phyloP scores from a whole-genome alignment of 345 rosid genomes.

The Viola odorata region DNA sequence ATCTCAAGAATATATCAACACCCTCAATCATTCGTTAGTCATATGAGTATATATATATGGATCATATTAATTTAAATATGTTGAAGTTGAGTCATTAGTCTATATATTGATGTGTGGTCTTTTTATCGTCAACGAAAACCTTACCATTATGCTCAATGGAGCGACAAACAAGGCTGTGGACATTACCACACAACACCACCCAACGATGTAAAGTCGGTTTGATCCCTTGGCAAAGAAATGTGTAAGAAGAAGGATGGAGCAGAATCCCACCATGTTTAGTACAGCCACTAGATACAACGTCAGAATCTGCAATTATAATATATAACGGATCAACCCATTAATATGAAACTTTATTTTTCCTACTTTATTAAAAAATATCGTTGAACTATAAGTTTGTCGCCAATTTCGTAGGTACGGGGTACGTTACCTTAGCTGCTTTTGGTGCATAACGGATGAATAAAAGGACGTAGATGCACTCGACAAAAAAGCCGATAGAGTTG shows the following conservation, averaged over 20 bases:
- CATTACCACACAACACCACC: conserved; percentile 37
- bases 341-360: not conserved
- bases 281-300: conserved; percentile 28
- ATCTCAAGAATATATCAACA: too few relatives aligned
- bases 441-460: conserved; percentile 18
- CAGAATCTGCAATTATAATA: conserved; percentile 19
- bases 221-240: conserved; percentile 26
- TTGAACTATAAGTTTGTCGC: too few relatives aligned
- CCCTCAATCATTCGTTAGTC: too few relatives aligned
- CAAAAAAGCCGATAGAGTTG: conserved; percentile 19
- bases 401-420: too few relatives aligned
- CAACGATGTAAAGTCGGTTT: conserved; percentile 21
- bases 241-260: conserved; percentile 19
- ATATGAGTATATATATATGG: too few relatives aligned
- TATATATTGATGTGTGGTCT: too few relatives aligned
- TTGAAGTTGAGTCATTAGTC: too few relatives aligned
- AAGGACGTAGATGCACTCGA: conserved; percentile 17
- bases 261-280: conserved; percentile 27
- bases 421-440: conserved; percentile 14
- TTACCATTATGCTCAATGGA: conserved; percentile 44
- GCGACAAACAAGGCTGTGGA: conserved; percentile 32
- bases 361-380: too few relatives aligned
- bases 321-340: not conserved
- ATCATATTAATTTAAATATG: too few relatives aligned
- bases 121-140: not conserved